These are phyloP conservation scores for Volvox carteri DNA, from an alignment of 163 green algal genomes.

Conservation along the genomic window DNA sequence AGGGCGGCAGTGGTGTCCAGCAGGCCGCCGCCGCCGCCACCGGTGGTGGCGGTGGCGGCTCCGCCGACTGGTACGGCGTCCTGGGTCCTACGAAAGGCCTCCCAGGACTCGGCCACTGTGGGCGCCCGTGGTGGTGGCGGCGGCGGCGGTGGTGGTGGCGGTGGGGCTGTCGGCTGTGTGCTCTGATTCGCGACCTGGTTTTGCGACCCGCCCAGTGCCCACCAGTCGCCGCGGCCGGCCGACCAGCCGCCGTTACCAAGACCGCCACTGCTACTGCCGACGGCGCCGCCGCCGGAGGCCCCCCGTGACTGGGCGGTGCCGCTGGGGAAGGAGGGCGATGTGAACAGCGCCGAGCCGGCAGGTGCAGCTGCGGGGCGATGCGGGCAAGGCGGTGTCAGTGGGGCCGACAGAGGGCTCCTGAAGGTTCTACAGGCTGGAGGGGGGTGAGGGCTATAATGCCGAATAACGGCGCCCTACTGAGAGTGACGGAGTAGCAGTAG, in stretches of 20 bases:
- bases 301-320: neutral
- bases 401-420: too few relatives aligned
- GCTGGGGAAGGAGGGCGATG: conserved; percentile 9
- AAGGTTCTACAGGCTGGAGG: too few relatives aligned
- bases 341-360: neutral
- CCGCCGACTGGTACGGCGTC: neutral
- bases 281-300: neutral
- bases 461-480: too few relatives aligned
- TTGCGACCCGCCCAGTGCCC: neutral
- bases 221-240: conserved; percentile 37
- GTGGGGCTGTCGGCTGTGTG: too few relatives aligned
- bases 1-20: conserved; percentile 44
- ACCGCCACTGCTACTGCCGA: neutral
- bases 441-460: too few relatives aligned
- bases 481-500: too few relatives aligned
- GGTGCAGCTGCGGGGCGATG: neutral
- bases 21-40: neutral
- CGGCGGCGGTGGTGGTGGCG: neutral
- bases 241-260: neutral
- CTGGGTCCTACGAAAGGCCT: conserved; percentile 21
- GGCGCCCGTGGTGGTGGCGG: neutral
- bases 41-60: neutral
- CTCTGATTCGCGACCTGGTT: neutral
- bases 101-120: conserved; percentile 45
- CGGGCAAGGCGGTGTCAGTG: neutral